Base-by-base conservation (phyloP, 2,329 filamentous ascomycete species). In the Curvularia sp. region DNA sequence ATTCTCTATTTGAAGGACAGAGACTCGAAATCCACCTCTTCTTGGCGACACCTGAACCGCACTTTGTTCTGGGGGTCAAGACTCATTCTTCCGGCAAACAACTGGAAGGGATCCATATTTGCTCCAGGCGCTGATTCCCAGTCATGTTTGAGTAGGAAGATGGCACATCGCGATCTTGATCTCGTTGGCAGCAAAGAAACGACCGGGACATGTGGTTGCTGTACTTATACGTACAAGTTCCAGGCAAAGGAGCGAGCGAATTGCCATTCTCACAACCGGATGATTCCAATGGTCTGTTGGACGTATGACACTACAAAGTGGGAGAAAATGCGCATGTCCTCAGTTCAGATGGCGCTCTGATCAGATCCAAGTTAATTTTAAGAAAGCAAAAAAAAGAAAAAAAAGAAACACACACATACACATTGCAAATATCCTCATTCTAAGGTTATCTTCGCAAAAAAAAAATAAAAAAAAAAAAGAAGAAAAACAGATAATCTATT, bases 101-200 rank as follows among this genome's bases (percentile, higher is more conserved):
- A 3, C 15, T 30, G 34, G 2, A 39, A 13, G 7, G 18, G 13
- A 28, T 42, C 56, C 5, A 52, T 2, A 13, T 9, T 32, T 21
- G 42, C 21, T 15, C 28, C 36, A 3, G 28, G 19, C 2, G 6
- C 18, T 21, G 39, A 7, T 9, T 19, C 15, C 34, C 21, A 49
- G 34, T 39, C 47, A 19, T 39, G 28, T 2, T 49, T 39, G 2
- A 49, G 3, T 15, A 49, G 18, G n/a, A 13, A 49, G 47, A 18
- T 49, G 47, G 13, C 55, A 49, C 0, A 70, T 15, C 3, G 62
- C 55, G 5, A 66, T 52, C 42, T 69, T 68, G 10, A 66, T 61
- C 50, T 65, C 63, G 18, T 65, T 62, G 6, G 57, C 57, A 0
- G 64, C 65, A 34, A 70, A 68, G 53, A 70, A 69, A 6, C 64